A percentile compares a stretch with the other conserved stretches of the same genome.
phyloP scores from a whole-genome alignment of 2,329 filamentous ascomycete genomes.

The Xylaria multiplex region DNA sequence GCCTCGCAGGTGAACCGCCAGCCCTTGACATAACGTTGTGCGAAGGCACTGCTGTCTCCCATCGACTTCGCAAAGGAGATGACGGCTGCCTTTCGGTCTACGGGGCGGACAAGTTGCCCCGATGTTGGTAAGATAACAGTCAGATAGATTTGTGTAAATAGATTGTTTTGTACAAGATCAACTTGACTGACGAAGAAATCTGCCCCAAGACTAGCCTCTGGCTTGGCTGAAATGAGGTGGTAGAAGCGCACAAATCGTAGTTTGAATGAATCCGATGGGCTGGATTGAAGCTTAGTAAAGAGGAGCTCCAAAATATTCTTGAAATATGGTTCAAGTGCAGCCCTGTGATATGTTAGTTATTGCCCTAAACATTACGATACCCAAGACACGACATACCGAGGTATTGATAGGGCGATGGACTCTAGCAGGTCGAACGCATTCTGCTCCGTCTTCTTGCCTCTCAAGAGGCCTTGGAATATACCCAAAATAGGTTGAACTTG shows the following conservation, averaged over 20 bases:
- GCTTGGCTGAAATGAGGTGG: constrained; percentile 83
- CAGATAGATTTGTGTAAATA: constrained; percentile 88
- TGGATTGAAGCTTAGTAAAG: constrained; percentile 78
- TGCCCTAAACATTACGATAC: neutral
- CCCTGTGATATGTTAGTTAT: constrained; percentile 52
- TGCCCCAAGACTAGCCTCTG: constrained; percentile 84
- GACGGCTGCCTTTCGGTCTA: constrained; percentile 93
- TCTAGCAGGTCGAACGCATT: constrained; percentile 93
- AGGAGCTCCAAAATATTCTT: constrained; percentile 82
- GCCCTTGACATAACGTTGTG: constrained; percentile 82
- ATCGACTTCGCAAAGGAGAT: constrained; percentile 93
- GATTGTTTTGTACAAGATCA: constrained; percentile 80
- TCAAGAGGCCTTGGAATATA: constrained; percentile 91
- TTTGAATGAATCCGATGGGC: constrained; percentile 79
- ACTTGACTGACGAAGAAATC: constrained; percentile 90
- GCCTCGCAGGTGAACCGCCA: constrained; percentile 92
- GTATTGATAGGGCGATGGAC: constrained; percentile 76
- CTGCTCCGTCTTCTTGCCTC: constrained; percentile 82
- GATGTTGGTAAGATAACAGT: constrained; percentile 88
- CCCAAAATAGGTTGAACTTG: constrained; percentile 90
- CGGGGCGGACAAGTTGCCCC: constrained; percentile 84
- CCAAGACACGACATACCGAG: constrained; percentile 64
- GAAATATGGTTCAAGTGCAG: constrained; percentile 79
- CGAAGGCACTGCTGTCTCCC: constrained; percentile 85
- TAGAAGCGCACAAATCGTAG: constrained; percentile 93